Percentiles rank a stretch among this genome's conserved stretches.
phyloP scores from a whole-genome alignment of 768 basidiomycete species.

The Rossbeevera mucosa region DNA sequence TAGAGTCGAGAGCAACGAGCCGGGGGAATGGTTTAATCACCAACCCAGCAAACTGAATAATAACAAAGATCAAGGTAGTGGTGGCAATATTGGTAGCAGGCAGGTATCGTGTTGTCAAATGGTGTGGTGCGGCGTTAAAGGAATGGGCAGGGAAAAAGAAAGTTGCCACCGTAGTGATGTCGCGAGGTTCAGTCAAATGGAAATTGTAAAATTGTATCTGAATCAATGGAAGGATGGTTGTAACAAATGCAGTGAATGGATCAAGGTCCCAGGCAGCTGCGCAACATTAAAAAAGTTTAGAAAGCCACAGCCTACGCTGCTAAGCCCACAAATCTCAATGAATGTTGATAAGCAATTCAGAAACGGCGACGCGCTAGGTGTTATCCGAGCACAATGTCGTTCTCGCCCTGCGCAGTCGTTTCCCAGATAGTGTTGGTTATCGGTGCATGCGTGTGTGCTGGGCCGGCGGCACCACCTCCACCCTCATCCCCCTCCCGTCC shows the following conservation, averaged over 20 bases:
- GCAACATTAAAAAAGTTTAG: not conserved
- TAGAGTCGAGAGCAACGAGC: slow-evolving; percentile 12
- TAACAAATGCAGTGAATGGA: slow-evolving; percentile 5
- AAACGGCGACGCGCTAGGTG: not conserved
- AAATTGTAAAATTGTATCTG: not conserved
- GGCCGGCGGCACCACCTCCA: slow-evolving; percentile 15
- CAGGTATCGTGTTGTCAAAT: slow-evolving; percentile 9
- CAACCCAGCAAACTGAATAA: not conserved
- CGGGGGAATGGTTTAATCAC: not conserved
- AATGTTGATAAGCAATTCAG: slow-evolving; percentile 1
- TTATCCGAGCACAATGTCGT: slow-evolving; percentile 31
- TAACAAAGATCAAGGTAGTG: not conserved
- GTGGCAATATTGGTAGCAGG: slow-evolving; percentile 16
- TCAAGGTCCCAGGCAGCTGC: not conserved
- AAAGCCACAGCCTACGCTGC: slow-evolving; percentile 1
- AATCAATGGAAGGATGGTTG: slow-evolving; percentile 2
- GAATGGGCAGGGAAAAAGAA: not conserved
- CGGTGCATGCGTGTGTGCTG: slow-evolving; percentile 17
- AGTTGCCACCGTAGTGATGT: slow-evolving; percentile 16
- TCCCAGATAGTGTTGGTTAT: slow-evolving; percentile 29
- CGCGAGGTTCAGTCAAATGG: slow-evolving; percentile 3
- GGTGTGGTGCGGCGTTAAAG: not conserved
- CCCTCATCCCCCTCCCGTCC: slow-evolving; percentile 19
- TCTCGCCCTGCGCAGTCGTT: slow-evolving; percentile 23
- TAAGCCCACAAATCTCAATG: slow-evolving; percentile 1